Evolutionary conservation across 805 yeast genomes (phyloP).

Genomic region (Clavispora vitiphila): DNA sequence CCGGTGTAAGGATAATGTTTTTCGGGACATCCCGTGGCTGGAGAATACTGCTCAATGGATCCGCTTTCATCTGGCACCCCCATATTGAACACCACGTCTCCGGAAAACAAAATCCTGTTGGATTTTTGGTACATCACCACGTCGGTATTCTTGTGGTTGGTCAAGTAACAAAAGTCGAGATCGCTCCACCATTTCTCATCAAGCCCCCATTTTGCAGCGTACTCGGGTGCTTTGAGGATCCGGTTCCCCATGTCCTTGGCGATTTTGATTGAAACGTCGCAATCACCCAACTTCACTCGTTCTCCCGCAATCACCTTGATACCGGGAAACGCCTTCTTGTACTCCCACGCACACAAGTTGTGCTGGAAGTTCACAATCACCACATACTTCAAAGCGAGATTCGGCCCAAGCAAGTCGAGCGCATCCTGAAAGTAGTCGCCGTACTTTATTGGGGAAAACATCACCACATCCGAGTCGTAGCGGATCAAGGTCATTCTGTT

Average conservation of each 20-base stretch:
- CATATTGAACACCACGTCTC: conserved; percentile 12
- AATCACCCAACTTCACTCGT: conserved; percentile 1
- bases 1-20: conserved; percentile 12
- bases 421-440: conserved; percentile 10
- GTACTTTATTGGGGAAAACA: conserved; percentile 14
- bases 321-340: conserved; percentile 11
- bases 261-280: conserved; percentile 3
- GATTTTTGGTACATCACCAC: conserved; percentile 11
- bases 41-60: conserved; percentile 12
- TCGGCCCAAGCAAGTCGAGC: conserved; percentile 7
- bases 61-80: conserved; percentile 5
- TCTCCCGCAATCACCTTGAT: conserved; percentile 10
- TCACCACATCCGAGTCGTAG: conserved; percentile 2
- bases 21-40: conserved; percentile 9
- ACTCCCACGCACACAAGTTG: conserved; percentile 7
- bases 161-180: conserved; percentile 11
- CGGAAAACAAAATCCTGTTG: conserved; percentile 8
- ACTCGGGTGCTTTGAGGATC: conserved; percentile 2
- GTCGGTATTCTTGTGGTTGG: conserved; percentile 9
- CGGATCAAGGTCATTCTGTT: conserved; percentile 5
- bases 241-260: conserved; percentile 4
- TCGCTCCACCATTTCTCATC: conserved; percentile 5
- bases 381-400: conserved; percentile 9
- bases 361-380: conserved; percentile 13
- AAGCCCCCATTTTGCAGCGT: conserved; percentile 4